Conservation (phyloP, 352 stramenopile species). For the Pythium coloratum region DNA sequence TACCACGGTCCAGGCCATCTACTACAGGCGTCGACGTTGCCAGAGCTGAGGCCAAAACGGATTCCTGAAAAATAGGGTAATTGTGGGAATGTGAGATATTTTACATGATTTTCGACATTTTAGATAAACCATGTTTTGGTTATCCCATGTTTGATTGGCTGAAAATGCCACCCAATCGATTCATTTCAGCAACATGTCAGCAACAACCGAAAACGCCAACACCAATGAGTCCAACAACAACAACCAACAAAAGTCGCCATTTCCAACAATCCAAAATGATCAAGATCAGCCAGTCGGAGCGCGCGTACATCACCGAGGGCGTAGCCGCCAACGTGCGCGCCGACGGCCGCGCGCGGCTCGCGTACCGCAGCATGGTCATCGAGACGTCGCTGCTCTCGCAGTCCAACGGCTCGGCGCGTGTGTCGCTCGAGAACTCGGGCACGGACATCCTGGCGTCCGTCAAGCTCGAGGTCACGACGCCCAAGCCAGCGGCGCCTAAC, state of each 20-base stretch:
- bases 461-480: slow-evolving; percentile 69
- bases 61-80: neutral
- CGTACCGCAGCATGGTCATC: slow-evolving; percentile 58
- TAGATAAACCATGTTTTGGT: neutral
- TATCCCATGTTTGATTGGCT: neutral
- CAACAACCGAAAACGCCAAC: too few relatives aligned
- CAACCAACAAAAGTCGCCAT: slow-evolving; percentile 4
- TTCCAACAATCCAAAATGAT: slow-evolving; percentile 41
- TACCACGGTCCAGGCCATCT: slow-evolving; percentile 17
- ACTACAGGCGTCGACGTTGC: neutral
- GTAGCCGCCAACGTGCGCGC: slow-evolving; percentile 71
- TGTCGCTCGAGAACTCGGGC: slow-evolving; percentile 59
- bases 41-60: slow-evolving; percentile 14
- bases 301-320: slow-evolving; percentile 69
- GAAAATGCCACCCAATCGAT: neutral
- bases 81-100: neutral
- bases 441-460: slow-evolving; percentile 79
- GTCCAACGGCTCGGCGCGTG: slow-evolving; percentile 76
- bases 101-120: neutral
- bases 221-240: neutral
- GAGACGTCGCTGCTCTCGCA: slow-evolving; percentile 75
- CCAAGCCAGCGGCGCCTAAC: slow-evolving; percentile 44
- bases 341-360: slow-evolving; percentile 62
- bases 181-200: neutral
- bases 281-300: slow-evolving; percentile 76